Evolutionary conservation across 208 protist genomes (phyloP).

Genomic region (Acanthamoeba lenticulata): DNA sequence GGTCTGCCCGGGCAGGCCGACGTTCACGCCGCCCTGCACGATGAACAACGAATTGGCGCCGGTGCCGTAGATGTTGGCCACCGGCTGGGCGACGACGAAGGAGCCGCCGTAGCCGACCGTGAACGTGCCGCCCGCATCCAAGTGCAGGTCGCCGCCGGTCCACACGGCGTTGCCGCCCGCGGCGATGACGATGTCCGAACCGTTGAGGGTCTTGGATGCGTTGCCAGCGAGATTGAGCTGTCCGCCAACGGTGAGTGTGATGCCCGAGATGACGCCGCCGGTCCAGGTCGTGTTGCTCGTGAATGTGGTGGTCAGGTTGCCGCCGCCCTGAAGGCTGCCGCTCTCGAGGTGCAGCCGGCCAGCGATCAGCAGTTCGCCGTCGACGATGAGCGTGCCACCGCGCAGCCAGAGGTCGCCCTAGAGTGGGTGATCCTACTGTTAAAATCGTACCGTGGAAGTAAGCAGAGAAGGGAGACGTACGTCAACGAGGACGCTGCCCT

Average conservation of each 20-base stretch:
- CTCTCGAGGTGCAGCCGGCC: constrained; percentile 27
- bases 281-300: constrained; percentile 16
- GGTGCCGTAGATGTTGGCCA: constrained; percentile 45
- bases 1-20: constrained; percentile 33
- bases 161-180: constrained; percentile 41
- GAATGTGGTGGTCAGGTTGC: constrained; percentile 20
- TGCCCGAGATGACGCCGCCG: constrained; percentile 25
- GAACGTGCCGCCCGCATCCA: constrained; percentile 31
- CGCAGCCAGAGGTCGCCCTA: constrained; percentile 50
- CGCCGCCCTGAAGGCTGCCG: constrained; percentile 47
- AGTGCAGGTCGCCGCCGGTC: constrained; percentile 43
- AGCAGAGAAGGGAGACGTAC: no score
- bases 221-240: background rate
- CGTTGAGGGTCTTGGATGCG: constrained; percentile 47
- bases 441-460: no score
- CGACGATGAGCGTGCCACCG: constrained; percentile 40
- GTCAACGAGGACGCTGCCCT: constrained; percentile 65
- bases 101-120: constrained; percentile 2
- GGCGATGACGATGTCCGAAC: background rate
- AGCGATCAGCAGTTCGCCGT: constrained; percentile 56
- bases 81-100: background rate
- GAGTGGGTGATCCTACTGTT: no score
- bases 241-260: constrained; percentile 31
- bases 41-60: constrained; percentile 42
- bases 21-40: constrained; percentile 9